Base-by-base conservation (phyloP, 129 eudicot species). In the Logfia minima region DNA sequence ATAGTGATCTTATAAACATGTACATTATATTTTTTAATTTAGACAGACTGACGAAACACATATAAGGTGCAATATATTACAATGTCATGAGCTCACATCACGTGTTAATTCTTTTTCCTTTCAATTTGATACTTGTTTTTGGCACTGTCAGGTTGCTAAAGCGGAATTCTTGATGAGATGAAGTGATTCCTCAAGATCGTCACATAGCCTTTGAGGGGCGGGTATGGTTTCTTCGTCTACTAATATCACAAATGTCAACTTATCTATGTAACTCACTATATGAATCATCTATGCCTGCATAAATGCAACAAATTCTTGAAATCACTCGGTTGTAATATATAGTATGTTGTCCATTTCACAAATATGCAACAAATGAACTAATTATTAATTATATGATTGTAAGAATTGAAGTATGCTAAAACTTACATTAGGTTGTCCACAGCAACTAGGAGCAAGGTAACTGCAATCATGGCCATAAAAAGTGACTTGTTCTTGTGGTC, bases 361-460 rank as follows among this genome's bases (percentile, higher is more conserved):
- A 32, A 32, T 32, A 32, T 32, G 35, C 0, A 32, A 32, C 35
- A 32, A 4, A 32, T 4, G 35, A 32, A 32, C 35, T 6, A 32
- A 24, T 24, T 24, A 24, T 24, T 1, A 24, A 24, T 24, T 24
- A 4, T 32, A 4, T n/a, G 66, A 60, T 58, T 39, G 45, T 39
- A 39, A 39, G 11, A 39, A 39, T 39, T 39, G 45, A 39, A 39
- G 59, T 53, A 5, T n/a, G 19, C 19, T 4, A 14, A 17, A 4
- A 85, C 80, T 81, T 82, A 85, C 88, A 78, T 74, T 77, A 31
- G 88, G 88, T 24, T 85, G 88, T 28, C 88, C 88, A 56, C 81
- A 85, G 80, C 88, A 85, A 64, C 85, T 81, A 52, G 88, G 83
- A 85, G n/a, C n/a, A n/a, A n/a, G n/a, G n/a, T n/a, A n/a, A n/a